These are phyloP conservation scores for Penicillium malachiteum DNA, from an alignment of 495 filamentous ascomycete species.

Conservation along the genomic window DNA sequence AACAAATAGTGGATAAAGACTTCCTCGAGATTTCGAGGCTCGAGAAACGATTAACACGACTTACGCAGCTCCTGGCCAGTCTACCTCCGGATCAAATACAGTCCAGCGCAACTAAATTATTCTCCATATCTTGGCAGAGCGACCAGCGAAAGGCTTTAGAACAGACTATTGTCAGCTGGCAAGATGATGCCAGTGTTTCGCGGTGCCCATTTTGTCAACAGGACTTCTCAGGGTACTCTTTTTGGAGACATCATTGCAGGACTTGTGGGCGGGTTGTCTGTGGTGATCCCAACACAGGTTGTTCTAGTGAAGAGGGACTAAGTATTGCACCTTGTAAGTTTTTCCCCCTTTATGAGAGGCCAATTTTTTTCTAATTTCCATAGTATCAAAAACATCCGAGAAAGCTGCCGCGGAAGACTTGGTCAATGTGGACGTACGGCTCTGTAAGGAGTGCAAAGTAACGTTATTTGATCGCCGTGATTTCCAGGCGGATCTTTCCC, in stretches of 20 bases:
- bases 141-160: conserved; percentile 75
- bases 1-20: conserved; percentile 77
- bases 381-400: conserved; percentile 56
- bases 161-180: conserved; percentile 90
- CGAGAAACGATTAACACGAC: conserved; percentile 86
- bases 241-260: conserved; percentile 90
- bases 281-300: conserved; percentile 76
- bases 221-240: conserved; percentile 85
- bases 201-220: conserved; percentile 93
- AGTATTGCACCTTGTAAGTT: conserved; percentile 71
- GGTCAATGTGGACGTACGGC: conserved; percentile 75
- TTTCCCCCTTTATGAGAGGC: background rate
- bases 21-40: conserved; percentile 83
- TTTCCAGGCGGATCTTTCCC: conserved; percentile 66
- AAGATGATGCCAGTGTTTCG: conserved; percentile 79
- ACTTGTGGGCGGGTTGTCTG: conserved; percentile 92
- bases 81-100: conserved; percentile 60
- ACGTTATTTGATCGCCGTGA: conserved; percentile 84
- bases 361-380: conserved; percentile 22
- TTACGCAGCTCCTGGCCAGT: conserved; percentile 79
- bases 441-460: conserved; percentile 85
- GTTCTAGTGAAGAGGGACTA: conserved; percentile 80
- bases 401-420: conserved; percentile 52
- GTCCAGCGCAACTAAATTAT: conserved; percentile 48
- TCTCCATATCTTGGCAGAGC: conserved; percentile 59